These are phyloP conservation scores for Pyrenochaeta sp. DNA, from an alignment of 2,329 filamentous ascomycete species.

Conservation along the genomic window DNA sequence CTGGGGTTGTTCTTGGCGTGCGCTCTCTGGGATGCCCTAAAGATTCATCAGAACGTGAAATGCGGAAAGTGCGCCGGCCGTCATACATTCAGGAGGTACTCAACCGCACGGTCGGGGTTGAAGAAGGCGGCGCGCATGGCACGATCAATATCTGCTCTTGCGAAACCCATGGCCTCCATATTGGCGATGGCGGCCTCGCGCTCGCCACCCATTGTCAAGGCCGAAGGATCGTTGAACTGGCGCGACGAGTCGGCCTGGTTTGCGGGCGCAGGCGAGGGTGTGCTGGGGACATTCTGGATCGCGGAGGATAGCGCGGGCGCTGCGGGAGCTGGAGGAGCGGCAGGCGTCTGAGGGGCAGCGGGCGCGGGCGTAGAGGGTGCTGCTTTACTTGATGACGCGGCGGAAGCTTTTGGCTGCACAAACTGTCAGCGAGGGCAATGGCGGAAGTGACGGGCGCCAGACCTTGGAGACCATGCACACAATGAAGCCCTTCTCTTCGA, in stretches of 20 bases:
- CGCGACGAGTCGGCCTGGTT: slow-evolving; percentile 48
- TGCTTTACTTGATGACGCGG: slow-evolving; percentile 57
- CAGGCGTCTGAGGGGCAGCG: slow-evolving; percentile 56
- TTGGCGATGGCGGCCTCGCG: slow-evolving; percentile 82
- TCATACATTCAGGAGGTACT: slow-evolving; percentile 87
- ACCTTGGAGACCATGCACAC: slow-evolving; percentile 99
- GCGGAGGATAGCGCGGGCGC: slow-evolving; percentile 60
- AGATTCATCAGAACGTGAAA: slow-evolving; percentile 27
- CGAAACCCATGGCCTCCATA: slow-evolving; percentile 98
- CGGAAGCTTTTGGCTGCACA: slow-evolving; percentile 72
- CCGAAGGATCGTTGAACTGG: slow-evolving; percentile 74
- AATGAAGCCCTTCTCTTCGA: slow-evolving; percentile 99
- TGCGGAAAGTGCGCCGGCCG: slow-evolving; percentile 5
- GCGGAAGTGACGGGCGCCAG: slow-evolving; percentile 32
- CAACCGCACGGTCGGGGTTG: slow-evolving; percentile 96
- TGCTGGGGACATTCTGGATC: slow-evolving; percentile 57
- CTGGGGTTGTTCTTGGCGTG: slow-evolving; percentile 70
- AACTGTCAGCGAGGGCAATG: slow-evolving; percentile 25
- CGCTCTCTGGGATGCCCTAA: slow-evolving; percentile 88
- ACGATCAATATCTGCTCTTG: slow-evolving; percentile 83
- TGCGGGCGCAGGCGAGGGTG: slow-evolving; percentile 58
- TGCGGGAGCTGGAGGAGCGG: slow-evolving; percentile 66
- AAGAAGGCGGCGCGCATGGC: slow-evolving; percentile 96
- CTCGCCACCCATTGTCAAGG: slow-evolving; percentile 85
- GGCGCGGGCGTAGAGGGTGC: slow-evolving; percentile 65